Percentiles rank a stretch among this genome's conserved stretches.
These are phyloP conservation scores for Chrysanthemum lavandulifolium DNA, from an alignment of 129 eudicot species.

Conservation along the genomic window DNA sequence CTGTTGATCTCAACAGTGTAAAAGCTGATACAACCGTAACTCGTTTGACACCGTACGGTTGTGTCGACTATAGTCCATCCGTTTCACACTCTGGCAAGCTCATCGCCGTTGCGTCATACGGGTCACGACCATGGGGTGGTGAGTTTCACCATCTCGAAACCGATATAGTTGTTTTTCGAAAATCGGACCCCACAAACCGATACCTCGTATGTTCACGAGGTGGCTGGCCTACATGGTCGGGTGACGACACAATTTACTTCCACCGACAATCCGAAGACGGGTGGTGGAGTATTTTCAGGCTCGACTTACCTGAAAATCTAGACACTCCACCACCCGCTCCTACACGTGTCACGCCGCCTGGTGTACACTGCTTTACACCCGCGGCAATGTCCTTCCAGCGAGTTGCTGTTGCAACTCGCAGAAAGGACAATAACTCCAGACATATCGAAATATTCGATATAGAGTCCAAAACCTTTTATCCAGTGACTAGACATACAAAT, in stretches of 20 bases:
- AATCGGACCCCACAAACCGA: conserved; percentile 45
- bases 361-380: conserved; percentile 77
- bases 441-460: conserved; percentile 75
- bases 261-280: conserved; percentile 85
- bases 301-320: conserved; percentile 35
- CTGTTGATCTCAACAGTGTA: conserved; percentile 16
- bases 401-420: conserved; percentile 68
- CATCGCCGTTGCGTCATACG: conserved; percentile 71
- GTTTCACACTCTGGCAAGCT: conserved; percentile 55
- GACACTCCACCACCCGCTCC: conserved; percentile 29
- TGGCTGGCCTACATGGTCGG: conserved; percentile 88
- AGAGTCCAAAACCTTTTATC: conserved; percentile 39
- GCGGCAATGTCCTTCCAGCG: conserved; percentile 44
- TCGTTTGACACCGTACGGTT: conserved; percentile 56
- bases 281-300: conserved; percentile 77
- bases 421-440: conserved; percentile 45
- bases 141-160: conserved; percentile 65
- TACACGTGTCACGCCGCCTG: conserved; percentile 74
- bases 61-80: conserved; percentile 72
- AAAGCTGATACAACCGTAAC: neutral
- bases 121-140: conserved; percentile 63
- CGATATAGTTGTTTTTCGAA: conserved; percentile 53
- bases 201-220: conserved; percentile 44
- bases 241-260: conserved; percentile 61
- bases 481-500: conserved; percentile 49